Evolutionary conservation across 75 land plant genomes (phyloP).

Genomic region (Isoetes taiwanensis): DNA sequence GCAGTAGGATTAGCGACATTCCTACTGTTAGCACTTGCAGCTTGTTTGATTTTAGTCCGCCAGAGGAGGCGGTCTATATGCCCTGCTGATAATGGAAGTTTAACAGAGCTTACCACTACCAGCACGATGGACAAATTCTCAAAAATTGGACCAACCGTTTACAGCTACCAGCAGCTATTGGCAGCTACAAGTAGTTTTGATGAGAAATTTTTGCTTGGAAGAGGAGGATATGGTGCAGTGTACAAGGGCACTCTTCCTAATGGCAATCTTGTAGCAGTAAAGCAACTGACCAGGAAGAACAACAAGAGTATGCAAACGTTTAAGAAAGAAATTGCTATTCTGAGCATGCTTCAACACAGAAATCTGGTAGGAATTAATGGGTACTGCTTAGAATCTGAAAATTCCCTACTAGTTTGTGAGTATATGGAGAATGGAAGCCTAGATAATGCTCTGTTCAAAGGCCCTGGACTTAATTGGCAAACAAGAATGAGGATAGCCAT

Average conservation of each 20-base stretch:
- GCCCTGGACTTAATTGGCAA: background rate
- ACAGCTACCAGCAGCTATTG: background rate
- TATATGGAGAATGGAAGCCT: slow-evolving; percentile 4
- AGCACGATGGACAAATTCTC: too few relatives aligned
- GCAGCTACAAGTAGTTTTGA: background rate
- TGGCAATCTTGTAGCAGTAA: background rate
- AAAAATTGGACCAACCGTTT: too few relatives aligned
- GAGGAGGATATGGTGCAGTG: background rate
- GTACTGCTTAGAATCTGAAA: background rate
- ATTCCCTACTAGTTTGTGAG: slow-evolving; percentile 1
- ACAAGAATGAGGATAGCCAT: background rate
- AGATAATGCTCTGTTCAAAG: background rate
- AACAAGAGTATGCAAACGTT: background rate
- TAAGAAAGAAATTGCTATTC: background rate
- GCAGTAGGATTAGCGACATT: too few relatives aligned
- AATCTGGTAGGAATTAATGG: background rate
- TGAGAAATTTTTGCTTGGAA: background rate
- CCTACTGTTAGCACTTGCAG: too few relatives aligned
- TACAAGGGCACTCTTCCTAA: background rate
- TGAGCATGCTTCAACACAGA: slow-evolving; percentile 1
- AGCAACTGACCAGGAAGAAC: background rate
- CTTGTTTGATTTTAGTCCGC: too few relatives aligned
- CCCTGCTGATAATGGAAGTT: too few relatives aligned
- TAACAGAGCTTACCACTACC: too few relatives aligned
- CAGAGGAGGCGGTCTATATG: too few relatives aligned